A percentile compares a stretch with the other conserved stretches of the same genome.
Conservation (phyloP, 2,329 filamentous ascomycete species). For the Tolypocladium inflatum region DNA sequence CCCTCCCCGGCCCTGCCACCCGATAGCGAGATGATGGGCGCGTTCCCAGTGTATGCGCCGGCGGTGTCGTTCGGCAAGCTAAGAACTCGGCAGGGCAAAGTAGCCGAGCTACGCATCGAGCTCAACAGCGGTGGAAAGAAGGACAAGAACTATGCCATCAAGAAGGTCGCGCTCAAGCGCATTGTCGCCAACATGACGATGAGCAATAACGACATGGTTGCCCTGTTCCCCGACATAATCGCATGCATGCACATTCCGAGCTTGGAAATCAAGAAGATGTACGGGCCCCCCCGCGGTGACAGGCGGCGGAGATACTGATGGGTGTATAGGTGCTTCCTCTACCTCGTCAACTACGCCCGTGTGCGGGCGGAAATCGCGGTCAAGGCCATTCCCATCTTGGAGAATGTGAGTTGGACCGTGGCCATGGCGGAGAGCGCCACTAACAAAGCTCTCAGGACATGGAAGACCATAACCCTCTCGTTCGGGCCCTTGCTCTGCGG, state of each 20-base stretch:
- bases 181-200: conserved; percentile 99
- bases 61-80: conserved; percentile 36
- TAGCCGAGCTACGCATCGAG: conserved; percentile 90
- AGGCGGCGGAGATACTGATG: not conserved
- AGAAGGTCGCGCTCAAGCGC: conserved; percentile 98
- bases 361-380: conserved; percentile 90
- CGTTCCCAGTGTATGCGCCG: conserved; percentile 47
- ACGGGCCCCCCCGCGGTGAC: conserved; percentile 18
- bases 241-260: conserved; percentile 90
- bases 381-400: conserved; percentile 80
- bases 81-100: conserved; percentile 79
- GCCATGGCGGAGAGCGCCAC: not conserved
- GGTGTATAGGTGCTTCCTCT: conserved; percentile 78
- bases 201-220: conserved; percentile 99
- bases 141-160: conserved; percentile 89
- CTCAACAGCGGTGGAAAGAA: conserved; percentile 92
- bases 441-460: conserved; percentile 59
- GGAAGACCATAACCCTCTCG: conserved; percentile 84
- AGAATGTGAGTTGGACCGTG: conserved; percentile 48
- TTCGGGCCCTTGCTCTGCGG: conserved; percentile 81
- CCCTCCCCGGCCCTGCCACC: not conserved
- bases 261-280: conserved; percentile 99
- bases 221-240: conserved; percentile 90
- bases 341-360: conserved; percentile 91
- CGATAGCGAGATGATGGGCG: conserved; percentile 18